Base-by-base conservation (phyloP, 371 early-diverging fungal genomes). In the Mucor indicus region DNA sequence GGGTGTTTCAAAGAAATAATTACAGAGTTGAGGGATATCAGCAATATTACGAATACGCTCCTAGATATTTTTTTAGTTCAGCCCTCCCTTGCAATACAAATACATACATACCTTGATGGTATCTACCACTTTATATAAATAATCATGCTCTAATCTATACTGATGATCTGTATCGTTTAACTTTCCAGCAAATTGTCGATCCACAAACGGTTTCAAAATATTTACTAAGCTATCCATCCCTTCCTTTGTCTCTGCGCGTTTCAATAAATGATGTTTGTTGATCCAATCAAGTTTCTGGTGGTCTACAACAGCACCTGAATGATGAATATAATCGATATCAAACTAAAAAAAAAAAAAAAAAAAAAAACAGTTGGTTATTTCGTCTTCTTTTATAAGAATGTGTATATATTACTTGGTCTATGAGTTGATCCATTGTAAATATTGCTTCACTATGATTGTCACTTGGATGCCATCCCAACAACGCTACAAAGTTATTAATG, bases 401-500 rank as follows among this genome's bases (percentile, higher is more conserved):
- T 1, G n/a, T 29, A 21, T 11, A 11, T 9, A 4, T 52, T 75
- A 89, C 88, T 36, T 82, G 65, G 24, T 77, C 53, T 6, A 87
- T 75, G 15, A 93, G 60, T 38, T 89, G 85, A 3, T 80, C 51
- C 55, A 91, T 64, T 15, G 77, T 69, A 50, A 84, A 81, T 1
- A 53, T 11, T 0, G 30, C 47, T 15, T 60, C 51, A 2, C 25
- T 45, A 1, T 46, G 9, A 13, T 62, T 62, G 0, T 74, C 44
- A 4, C 71, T 76, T 7, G 92, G 86, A 22, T 81, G 74, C 93
- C 94, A 93, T 20, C 97, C 95, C 11, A 95, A 67, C 15, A 91
- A 71, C 0, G 92, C 93, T 1, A 89, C 86, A 69, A 93, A 95
- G 65, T 94, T 96, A 17, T 89, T 75, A 6, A 96, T 59, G 0